phyloP scores from a whole-genome alignment of 148 eudicot species.

The Rheum nobile region DNA sequence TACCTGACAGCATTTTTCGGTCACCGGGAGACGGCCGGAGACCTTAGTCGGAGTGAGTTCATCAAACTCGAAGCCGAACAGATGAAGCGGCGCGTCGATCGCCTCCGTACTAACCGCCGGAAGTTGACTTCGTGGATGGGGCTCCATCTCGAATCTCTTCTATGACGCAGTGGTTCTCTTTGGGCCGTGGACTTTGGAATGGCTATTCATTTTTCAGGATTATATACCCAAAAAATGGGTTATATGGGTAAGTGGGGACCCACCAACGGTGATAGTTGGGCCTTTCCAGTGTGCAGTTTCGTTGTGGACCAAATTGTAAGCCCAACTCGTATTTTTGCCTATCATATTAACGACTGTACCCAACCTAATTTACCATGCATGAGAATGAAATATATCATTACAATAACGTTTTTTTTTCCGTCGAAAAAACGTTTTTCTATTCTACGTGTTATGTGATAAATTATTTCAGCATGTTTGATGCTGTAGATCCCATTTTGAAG shows the following conservation, averaged over 20 bases:
- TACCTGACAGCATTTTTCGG: constrained; percentile 60
- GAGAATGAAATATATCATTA: no score
- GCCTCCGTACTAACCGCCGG: constrained; percentile 18
- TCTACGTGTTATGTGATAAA: no score
- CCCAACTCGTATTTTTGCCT: not conserved
- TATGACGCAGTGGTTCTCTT: not conserved
- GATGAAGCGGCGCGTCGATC: constrained; percentile 45
- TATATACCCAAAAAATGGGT: no score
- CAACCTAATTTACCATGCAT: no score
- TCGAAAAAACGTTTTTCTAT: no score
- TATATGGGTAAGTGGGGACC: not conserved
- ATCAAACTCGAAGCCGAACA: constrained; percentile 48
- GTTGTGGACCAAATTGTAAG: not conserved
- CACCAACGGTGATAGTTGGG: not conserved
- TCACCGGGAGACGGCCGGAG: constrained; percentile 47
- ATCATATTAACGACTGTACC: no score
- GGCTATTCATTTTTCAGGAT: no score
- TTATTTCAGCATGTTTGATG: no score
- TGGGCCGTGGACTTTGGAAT: not conserved
- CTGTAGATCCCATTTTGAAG: no score
- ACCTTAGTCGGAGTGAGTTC: constrained; percentile 39
- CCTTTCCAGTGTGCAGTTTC: not conserved
- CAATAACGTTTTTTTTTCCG: no score
- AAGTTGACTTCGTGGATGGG: constrained; percentile 16
- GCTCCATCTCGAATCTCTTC: constrained; percentile 12